phyloP scores from a whole-genome alignment of 192 early-diverging fungal genomes.

The Entomortierella chlamydospora region DNA sequence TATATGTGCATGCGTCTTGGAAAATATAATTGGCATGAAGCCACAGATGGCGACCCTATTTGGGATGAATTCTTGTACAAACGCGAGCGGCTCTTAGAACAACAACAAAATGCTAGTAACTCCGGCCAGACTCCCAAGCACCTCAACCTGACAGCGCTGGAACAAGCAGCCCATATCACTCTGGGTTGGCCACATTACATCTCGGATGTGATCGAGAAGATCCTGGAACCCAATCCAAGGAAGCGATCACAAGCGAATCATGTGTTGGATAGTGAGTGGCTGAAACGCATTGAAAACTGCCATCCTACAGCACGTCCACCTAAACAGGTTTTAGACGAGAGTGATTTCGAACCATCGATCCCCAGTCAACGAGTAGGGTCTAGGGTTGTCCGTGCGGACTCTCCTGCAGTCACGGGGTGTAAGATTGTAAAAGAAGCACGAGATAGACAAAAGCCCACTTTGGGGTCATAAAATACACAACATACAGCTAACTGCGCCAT shows the following conservation, averaged over 20 bases:
- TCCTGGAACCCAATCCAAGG: constrained; percentile 56
- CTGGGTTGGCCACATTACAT: constrained; percentile 33
- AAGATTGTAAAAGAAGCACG: constrained; percentile 26
- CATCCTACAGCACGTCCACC: constrained; percentile 31
- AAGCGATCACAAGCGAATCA: constrained; percentile 56
- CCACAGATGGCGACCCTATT: constrained; percentile 31
- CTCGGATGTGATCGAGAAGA: constrained; percentile 35
- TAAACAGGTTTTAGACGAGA: constrained; percentile 31
- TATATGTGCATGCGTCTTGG: constrained; percentile 58
- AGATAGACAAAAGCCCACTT: neutral
- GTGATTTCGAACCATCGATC: constrained; percentile 19
- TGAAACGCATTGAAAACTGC: constrained; percentile 57
- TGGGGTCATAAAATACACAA: no score
- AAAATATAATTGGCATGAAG: constrained; percentile 42
- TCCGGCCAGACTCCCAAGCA: neutral
- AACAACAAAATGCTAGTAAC: neutral
- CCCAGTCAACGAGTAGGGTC: constrained; percentile 41
- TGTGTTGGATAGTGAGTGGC: constrained; percentile 54
- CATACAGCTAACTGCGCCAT: no score
- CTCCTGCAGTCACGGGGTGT: constrained; percentile 3
- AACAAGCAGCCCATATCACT: constrained; percentile 6
- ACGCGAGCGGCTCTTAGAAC: neutral
- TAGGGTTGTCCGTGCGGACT: neutral
- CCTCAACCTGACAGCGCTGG: constrained; percentile 23
- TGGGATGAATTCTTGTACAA: constrained; percentile 32